phyloP scores from a whole-genome alignment of 345 rosid species.

The Viola odorata region DNA sequence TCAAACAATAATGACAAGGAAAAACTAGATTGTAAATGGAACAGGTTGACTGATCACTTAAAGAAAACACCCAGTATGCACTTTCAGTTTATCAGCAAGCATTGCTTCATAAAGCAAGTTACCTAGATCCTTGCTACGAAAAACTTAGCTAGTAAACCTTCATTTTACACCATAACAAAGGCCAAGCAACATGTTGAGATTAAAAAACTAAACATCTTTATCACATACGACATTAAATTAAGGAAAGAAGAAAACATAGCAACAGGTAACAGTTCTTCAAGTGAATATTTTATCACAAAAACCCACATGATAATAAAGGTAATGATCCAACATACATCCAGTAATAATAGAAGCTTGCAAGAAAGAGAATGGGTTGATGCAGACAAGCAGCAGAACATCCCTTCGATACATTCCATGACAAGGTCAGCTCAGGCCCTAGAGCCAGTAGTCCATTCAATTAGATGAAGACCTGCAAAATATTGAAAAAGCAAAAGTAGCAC shows the following conservation, averaged over 20 bases:
- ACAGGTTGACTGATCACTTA: slow-evolving; percentile 1
- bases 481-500: slow-evolving; percentile 36
- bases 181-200: slow-evolving; percentile 3
- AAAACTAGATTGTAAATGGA: not conserved
- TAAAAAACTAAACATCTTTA: not conserved
- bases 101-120: slow-evolving; percentile 9
- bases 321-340: slow-evolving; percentile 54
- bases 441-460: slow-evolving; percentile 33
- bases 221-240: not conserved
- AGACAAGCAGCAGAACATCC: slow-evolving; percentile 43
- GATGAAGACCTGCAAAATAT: slow-evolving; percentile 59
- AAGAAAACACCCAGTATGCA: not conserved
- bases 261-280: slow-evolving; percentile 15
- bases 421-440: slow-evolving; percentile 34
- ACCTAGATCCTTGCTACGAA: not conserved
- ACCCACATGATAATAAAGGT: slow-evolving; percentile 26
- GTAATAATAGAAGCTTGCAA: slow-evolving; percentile 52
- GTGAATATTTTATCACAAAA: slow-evolving; percentile 14
- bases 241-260: not conserved
- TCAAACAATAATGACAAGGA: slow-evolving; percentile 4
- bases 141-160: slow-evolving; percentile 1
- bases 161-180: slow-evolving; percentile 2
- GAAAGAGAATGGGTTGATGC: slow-evolving; percentile 42
- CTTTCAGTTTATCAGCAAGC: slow-evolving; percentile 3
- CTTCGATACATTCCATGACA: slow-evolving; percentile 40